These are phyloP conservation scores for Capsella bursapastoris DNA, from an alignment of 345 rosid species.

Conservation along the genomic window DNA sequence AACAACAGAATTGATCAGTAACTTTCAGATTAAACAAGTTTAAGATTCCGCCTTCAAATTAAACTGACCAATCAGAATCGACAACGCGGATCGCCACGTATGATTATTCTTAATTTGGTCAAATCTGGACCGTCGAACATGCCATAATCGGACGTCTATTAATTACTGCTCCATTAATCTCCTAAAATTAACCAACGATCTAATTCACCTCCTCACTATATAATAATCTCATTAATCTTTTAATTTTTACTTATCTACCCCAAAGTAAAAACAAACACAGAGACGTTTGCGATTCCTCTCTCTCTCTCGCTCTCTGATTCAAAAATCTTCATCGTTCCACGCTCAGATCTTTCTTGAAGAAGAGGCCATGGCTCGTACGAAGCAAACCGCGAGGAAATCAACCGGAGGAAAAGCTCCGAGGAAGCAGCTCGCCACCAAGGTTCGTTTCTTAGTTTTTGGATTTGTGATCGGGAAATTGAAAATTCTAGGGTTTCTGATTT, in stretches of 20 bases:
- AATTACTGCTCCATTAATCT: neutral
- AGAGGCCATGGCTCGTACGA: constrained; percentile 56
- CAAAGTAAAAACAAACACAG: neutral
- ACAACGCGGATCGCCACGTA: constrained; percentile 17
- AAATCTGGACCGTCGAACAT: constrained; percentile 24
- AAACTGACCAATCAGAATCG: constrained; percentile 3
- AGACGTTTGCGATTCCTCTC: neutral
- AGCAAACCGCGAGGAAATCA: constrained; percentile 59
- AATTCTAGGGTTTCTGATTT: constrained; percentile 10
- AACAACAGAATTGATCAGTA: too few species aligned
- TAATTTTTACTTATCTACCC: neutral
- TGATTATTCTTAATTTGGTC: neutral
- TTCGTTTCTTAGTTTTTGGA: neutral
- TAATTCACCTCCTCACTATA: constrained; percentile 8
- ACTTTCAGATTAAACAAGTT: too few species aligned
- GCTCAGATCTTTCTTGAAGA: neutral
- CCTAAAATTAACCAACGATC: constrained; percentile 21
- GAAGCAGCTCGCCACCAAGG: constrained; percentile 58
- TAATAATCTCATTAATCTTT: neutral
- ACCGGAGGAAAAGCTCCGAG: constrained; percentile 57
- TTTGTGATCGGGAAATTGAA: neutral
- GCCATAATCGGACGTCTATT: constrained; percentile 14
- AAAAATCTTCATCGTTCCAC: neutral
- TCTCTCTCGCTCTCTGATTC: neutral
- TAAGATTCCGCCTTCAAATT: too few species aligned